These are phyloP conservation scores for Starmerella sp. DNA, from an alignment of 805 yeast species.

Conservation along the genomic window DNA sequence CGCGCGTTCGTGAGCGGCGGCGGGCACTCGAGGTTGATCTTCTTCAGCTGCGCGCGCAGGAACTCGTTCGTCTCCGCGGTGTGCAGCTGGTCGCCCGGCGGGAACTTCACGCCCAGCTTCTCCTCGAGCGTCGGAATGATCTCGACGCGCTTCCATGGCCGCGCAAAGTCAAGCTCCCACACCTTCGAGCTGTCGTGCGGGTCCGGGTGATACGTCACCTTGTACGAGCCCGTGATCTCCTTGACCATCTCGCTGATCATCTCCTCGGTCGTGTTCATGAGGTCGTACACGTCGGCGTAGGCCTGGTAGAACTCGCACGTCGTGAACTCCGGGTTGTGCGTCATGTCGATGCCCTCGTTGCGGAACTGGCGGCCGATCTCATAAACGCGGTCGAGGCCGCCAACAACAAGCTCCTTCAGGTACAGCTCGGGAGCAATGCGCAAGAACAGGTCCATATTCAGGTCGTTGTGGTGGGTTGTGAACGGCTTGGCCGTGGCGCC, in stretches of 20 bases:
- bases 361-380: slow-evolving; percentile 98
- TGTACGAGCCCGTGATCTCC: slow-evolving; percentile 81
- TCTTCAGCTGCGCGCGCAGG: slow-evolving; percentile 65
- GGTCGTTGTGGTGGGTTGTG: slow-evolving; percentile 91
- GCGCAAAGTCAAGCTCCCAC: slow-evolving; percentile 64
- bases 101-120: slow-evolving; percentile 76
- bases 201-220: slow-evolving; percentile 80
- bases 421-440: slow-evolving; percentile 97
- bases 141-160: slow-evolving; percentile 98
- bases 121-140: slow-evolving; percentile 95
- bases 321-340: slow-evolving; percentile 98
- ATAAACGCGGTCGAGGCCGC: slow-evolving; percentile 96
- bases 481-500: slow-evolving; percentile 99
- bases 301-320: slow-evolving; percentile 98
- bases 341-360: slow-evolving; percentile 97
- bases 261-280: slow-evolving; percentile 81
- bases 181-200: slow-evolving; percentile 71
- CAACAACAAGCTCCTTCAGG: slow-evolving; percentile 92
- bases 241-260: slow-evolving; percentile 96
- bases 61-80: slow-evolving; percentile 87
- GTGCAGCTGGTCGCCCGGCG: slow-evolving; percentile 89
- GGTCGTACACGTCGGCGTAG: slow-evolving; percentile 90
- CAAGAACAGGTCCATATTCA: slow-evolving; percentile 92
- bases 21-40: slow-evolving; percentile 76
- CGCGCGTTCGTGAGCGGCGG: slow-evolving; percentile 94